These are phyloP conservation scores for Mediolabrus comicus DNA, from an alignment of 108 stramenopile species.

Conservation along the genomic window DNA sequence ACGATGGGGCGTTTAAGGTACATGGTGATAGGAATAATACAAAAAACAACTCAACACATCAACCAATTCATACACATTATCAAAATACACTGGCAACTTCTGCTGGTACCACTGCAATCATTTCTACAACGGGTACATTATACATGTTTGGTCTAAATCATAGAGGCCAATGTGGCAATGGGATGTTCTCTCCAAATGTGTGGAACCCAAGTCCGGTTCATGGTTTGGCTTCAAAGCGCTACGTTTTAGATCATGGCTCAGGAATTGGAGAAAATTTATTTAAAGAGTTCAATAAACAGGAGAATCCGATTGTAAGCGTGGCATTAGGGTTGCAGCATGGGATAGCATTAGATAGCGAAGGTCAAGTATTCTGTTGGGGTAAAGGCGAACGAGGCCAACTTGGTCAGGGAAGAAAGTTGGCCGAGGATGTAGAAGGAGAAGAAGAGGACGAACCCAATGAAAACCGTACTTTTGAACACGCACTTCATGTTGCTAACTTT, in stretches of 20 bases:
- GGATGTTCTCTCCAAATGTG: constrained; percentile 60
- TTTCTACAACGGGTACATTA: constrained; percentile 54
- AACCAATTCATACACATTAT: constrained; percentile 15
- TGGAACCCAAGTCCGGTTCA: constrained; percentile 68
- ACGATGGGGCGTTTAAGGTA: background rate
- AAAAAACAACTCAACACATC: background rate
- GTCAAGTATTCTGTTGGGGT: constrained; percentile 84
- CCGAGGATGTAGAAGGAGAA: constrained; percentile 37
- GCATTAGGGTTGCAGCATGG: constrained; percentile 89
- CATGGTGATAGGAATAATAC: background rate
- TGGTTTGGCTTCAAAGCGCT: constrained; percentile 42
- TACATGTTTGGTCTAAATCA: constrained; percentile 81
- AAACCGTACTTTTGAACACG: constrained; percentile 46
- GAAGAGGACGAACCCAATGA: constrained; percentile 16
- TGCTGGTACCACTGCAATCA: constrained; percentile 73
- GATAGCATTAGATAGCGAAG: constrained; percentile 68
- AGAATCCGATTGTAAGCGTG: constrained; percentile 67
- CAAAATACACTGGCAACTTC: constrained; percentile 50
- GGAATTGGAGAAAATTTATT: constrained; percentile 25
- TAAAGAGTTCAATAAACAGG: constrained; percentile 41
- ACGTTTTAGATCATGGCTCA: constrained; percentile 26
- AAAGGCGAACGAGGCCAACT: constrained; percentile 87
- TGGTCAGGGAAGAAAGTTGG: constrained; percentile 62
- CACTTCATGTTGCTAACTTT: constrained; percentile 27
- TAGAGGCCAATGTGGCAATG: constrained; percentile 81